Percentiles rank a stretch among this genome's conserved stretches.
Conservation (phyloP, 108 stramenopile species). For the Thalassiosira profunda region DNA sequence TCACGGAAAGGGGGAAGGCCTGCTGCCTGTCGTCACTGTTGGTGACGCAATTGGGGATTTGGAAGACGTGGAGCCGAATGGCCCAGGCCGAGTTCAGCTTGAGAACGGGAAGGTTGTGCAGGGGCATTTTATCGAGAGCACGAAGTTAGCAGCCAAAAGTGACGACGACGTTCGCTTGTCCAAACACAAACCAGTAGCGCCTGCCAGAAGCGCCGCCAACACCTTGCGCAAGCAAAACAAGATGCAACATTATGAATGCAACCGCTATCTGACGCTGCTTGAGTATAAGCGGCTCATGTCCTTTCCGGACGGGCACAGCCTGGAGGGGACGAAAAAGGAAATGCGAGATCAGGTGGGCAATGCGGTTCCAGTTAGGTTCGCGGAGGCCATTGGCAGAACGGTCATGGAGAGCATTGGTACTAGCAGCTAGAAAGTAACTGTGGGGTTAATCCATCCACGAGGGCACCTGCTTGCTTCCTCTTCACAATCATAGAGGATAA, state of each 20-base stretch:
- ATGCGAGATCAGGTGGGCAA: constrained; percentile 55
- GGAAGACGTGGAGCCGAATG: constrained; percentile 22
- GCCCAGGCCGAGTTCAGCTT: constrained; percentile 1
- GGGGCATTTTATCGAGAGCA: constrained; percentile 16
- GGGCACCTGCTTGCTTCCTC: too few relatives aligned
- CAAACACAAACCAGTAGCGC: neutral
- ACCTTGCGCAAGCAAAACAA: constrained; percentile 37
- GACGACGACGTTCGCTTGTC: neutral
- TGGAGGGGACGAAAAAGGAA: constrained; percentile 34
- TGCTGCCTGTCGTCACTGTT: constrained; percentile 9
- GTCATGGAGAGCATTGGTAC: constrained; percentile 37
- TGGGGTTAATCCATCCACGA: too few relatives aligned
- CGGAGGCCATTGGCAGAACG: constrained; percentile 39
- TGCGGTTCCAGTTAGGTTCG: constrained; percentile 54
- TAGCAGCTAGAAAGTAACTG: too few relatives aligned
- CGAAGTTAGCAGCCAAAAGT: constrained; percentile 1
- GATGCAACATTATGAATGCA: constrained; percentile 39
- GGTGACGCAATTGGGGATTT: constrained; percentile 36
- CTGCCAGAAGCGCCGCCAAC: constrained; percentile 24
- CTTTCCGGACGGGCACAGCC: constrained; percentile 40
- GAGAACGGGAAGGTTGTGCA: neutral
- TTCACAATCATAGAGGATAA: too few relatives aligned
- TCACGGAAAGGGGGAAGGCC: constrained; percentile 22
- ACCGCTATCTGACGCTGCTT: constrained; percentile 31
- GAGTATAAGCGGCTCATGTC: constrained; percentile 44